phyloP scores from a whole-genome alignment of 495 filamentous ascomycete species.

The Penicillium canariense region DNA sequence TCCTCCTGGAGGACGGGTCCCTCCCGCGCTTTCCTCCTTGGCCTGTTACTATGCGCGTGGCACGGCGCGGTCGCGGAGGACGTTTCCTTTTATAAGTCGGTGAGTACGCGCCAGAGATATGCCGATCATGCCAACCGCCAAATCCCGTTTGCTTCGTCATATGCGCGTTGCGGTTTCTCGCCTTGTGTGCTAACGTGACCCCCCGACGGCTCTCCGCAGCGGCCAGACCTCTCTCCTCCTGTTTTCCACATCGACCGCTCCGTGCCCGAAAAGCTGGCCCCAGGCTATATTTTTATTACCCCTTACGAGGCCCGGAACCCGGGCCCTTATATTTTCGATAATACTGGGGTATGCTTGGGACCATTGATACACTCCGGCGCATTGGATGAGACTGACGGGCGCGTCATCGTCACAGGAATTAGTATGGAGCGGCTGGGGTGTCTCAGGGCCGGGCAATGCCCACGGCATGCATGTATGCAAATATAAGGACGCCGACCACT shows the following conservation, averaged over 20 bases:
- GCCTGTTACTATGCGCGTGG: conserved; percentile 15
- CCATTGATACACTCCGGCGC: neutral
- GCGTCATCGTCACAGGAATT: conserved; percentile 32
- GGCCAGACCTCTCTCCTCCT: conserved; percentile 43
- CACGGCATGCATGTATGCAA: conserved; percentile 47
- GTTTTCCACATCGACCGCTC: conserved; percentile 31
- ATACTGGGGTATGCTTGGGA: conserved; percentile 36
- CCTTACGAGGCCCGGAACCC: conserved; percentile 42
- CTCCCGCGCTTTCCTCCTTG: conserved; percentile 11
- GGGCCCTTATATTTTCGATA: conserved; percentile 47
- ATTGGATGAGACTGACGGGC: conserved; percentile 10
- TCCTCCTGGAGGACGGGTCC: conserved; percentile 14
- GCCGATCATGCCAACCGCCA: conserved; percentile 3
- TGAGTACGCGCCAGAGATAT: conserved; percentile 9
- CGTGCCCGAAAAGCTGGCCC: conserved; percentile 31
- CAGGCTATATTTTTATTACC: conserved; percentile 45
- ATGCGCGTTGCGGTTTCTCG: neutral
- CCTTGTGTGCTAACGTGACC: neutral
- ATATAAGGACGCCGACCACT: conserved; percentile 47
- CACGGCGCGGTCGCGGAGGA: conserved; percentile 15
- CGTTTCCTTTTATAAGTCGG: conserved; percentile 30
- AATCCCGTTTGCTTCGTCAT: neutral
- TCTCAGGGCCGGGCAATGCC: conserved; percentile 39
- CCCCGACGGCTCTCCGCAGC: conserved; percentile 17
- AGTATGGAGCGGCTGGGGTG: conserved; percentile 48